A percentile compares a stretch with the other conserved stretches of the same genome.
phyloP scores from a whole-genome alignment of 208 protist genomes.

The Endotrypanum monterogeii region DNA sequence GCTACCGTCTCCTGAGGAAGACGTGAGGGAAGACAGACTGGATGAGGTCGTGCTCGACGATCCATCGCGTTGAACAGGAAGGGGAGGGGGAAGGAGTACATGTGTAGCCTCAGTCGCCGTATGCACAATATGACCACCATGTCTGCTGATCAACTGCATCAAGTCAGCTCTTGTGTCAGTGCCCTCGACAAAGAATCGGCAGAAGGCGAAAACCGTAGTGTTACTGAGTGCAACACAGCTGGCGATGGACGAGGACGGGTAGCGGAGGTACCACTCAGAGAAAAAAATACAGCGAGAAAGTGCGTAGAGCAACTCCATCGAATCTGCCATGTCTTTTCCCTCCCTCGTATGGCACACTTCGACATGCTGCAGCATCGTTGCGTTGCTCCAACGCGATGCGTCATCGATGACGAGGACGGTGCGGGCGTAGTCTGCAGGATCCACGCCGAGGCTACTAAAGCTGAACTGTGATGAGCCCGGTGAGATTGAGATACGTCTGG shows the following conservation, averaged over 20 bases:
- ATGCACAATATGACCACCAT: conserved; percentile 55
- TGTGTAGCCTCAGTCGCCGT: conserved; percentile 62
- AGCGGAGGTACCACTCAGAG: conserved; percentile 69
- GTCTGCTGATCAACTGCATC: conserved; percentile 41
- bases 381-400: conserved; percentile 40
- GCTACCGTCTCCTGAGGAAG: conserved; percentile 1
- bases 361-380: conserved; percentile 44
- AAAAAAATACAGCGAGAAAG: conserved; percentile 62
- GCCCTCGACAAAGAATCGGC: conserved; percentile 52
- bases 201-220: conserved; percentile 54
- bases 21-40: conserved; percentile 15
- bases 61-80: background rate
- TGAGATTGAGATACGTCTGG: conserved; percentile 33
- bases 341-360: conserved; percentile 43
- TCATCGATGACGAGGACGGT: conserved; percentile 52
- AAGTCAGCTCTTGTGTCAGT: conserved; percentile 19
- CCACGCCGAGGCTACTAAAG: conserved; percentile 43
- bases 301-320: conserved; percentile 70
- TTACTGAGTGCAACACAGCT: conserved; percentile 47
- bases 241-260: conserved; percentile 58
- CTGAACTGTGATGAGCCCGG: conserved; percentile 36
- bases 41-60: conserved; percentile 17
- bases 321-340: conserved; percentile 14
- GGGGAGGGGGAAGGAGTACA: conserved; percentile 27
- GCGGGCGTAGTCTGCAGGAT: conserved; percentile 31